A percentile compares a stretch with the other conserved stretches of the same genome.
phyloP scores from a whole-genome alignment of 1,284 basidiomycete genomes.

The Apiotrichum akiyoshidainum region DNA sequence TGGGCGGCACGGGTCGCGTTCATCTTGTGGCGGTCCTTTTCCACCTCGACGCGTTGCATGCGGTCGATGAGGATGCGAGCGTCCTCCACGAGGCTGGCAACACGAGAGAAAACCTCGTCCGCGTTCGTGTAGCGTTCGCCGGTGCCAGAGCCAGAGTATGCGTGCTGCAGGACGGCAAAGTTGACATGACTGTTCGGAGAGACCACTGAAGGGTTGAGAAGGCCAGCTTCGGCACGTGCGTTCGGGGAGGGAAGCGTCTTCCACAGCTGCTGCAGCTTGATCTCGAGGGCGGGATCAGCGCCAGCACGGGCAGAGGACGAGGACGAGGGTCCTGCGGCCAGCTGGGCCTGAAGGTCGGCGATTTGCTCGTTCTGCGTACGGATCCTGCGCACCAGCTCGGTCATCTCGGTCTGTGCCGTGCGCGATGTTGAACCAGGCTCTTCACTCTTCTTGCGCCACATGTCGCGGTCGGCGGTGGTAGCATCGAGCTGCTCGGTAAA shows the following conservation, averaged over 20 bases:
- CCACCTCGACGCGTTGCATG: constrained; percentile 73
- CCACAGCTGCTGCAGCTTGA: constrained; percentile 69
- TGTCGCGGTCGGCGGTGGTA: constrained; percentile 57
- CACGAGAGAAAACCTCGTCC: constrained; percentile 68
- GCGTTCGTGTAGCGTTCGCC: constrained; percentile 49
- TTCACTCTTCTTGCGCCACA: constrained; percentile 58
- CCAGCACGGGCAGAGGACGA: background rate
- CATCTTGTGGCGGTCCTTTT: constrained; percentile 80
- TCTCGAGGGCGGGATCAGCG: constrained; percentile 18
- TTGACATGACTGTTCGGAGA: constrained; percentile 48
- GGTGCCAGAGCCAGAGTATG: constrained; percentile 30
- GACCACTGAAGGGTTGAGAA: constrained; percentile 58
- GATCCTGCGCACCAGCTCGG: constrained; percentile 16
- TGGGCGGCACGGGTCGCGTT: constrained; percentile 86
- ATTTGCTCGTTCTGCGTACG: constrained; percentile 36
- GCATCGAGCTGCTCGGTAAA: constrained; percentile 43
- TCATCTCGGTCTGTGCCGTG: constrained; percentile 12
- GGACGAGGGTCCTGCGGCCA: constrained; percentile 18
- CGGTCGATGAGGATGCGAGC: constrained; percentile 77
- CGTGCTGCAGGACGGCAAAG: constrained; percentile 46
- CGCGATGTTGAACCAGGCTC: constrained; percentile 48
- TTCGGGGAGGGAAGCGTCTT: constrained; percentile 71
- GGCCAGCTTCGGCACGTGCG: constrained; percentile 62
- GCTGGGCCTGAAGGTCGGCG: constrained; percentile 6
- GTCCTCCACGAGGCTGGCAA: constrained; percentile 73